Base-by-base conservation (phyloP, 805 yeast species). In the Sugiyamaella floridensis region DNA sequence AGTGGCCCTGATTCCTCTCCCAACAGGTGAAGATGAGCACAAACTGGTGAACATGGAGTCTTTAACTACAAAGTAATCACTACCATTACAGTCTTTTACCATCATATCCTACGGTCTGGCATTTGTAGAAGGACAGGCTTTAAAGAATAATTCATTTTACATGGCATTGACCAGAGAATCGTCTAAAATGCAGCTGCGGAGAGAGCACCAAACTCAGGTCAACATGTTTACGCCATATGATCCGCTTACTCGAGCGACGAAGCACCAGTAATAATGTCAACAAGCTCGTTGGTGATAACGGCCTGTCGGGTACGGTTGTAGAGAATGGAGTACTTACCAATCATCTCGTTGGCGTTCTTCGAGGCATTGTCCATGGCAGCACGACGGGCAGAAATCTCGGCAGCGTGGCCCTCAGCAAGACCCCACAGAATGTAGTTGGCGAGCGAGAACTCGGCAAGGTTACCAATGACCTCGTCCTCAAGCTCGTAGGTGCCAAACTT, bases 291-390 rank as follows among this genome's bases (percentile, higher is more conserved):
- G 76, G 98, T 90, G 70, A 92, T 92, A 70, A 90, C 97, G 63
- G 97, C 97, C 82, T 93, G 99, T 81, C 97, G 89, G 69, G 97
- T 86, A 83, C 99, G 92, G 90, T 93, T 93, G 79, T 93, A 93
- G 76, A 93, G 83, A 74, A 93, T 93, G 63, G 98, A 86, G 86
- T 87, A 92, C 71, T 81, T 85, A 77, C 81, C 83, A 71, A 93
- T 93, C 98, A 93, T 93, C 67, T 93, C 99, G 77, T 96, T 96
- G 59, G 99, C 99, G 72, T 92, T 92, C 93, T 93, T 92, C 64
- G 97, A 89, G 59, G 99, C 99, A 70, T 93, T 93, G 77, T 92
- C 99, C 99, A 92, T 92, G 64, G 99, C 98, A 72, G 89, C 92
- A 83, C 99, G 90, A 84, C 99, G 90, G 56, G 99, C 97, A 60